Evolutionary conservation across 202 grass and related monocot genomes (phyloP), one percentile per base, ranked within the genome.

Genomic region (Setaria italica): DNA sequence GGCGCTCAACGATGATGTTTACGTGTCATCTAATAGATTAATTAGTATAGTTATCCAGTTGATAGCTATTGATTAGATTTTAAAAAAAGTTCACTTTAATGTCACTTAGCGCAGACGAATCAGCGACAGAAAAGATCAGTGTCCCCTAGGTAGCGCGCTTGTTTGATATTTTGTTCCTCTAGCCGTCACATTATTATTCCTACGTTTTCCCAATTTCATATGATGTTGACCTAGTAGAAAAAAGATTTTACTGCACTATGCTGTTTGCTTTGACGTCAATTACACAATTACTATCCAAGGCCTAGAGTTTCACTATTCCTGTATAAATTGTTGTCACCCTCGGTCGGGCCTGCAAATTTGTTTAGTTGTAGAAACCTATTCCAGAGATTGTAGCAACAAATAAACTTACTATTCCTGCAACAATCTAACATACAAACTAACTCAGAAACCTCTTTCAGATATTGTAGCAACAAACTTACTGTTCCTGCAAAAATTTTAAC

Each of bases 61-160:
- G n/a, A 47, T 47, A 57, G 0, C 48, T 64, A 30, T 49, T 11
- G 6, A 76, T 67, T 50, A 4, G 7, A 15, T 37, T 58, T 58
- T 1, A 58, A 39, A 73, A 48, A 57, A 74, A 50, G 60, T 11
- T 80, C 67, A 20, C 67, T 84, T 42, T 74, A 32, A 56, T 30
- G 59, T 80, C 65, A 1, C 41, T 68, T 34, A 80, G 67, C 58
- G 69, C 37, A 43, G 33, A 42, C 20, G 41, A 73, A 88, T 57
- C 10, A 13, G 37, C 4, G 5, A 57, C 16, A 57, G 5, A 4
- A 39, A 4, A 15, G 53, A 17, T 55, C 14, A 64, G 19, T 83
- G 35, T 64, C 35, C 19, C 64, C 30, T 29, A 39, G 37, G 34
- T 20, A 7, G 67, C 39, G 45, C 11, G 60, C 17, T 77, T 16